A percentile compares a stretch with the other conserved stretches of the same genome.
Conservation (phyloP, 345 rosid species). For the Camelina neglecta region DNA sequence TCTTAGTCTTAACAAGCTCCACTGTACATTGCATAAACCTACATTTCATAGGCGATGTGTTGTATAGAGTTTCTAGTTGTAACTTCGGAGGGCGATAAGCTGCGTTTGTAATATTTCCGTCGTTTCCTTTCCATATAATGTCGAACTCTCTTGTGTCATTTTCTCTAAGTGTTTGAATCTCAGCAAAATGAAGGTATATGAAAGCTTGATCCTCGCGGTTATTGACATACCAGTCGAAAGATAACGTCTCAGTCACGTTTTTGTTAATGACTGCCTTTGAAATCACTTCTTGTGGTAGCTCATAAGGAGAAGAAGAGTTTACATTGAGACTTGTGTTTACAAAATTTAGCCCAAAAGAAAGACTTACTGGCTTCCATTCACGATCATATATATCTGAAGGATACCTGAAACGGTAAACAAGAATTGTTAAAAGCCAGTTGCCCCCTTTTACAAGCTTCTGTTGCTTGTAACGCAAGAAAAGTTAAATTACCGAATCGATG, state of each 20-base stretch:
- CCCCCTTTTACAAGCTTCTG: not conserved
- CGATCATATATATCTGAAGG: slow-evolving; percentile 49
- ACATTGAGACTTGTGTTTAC: slow-evolving; percentile 38
- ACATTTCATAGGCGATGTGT: slow-evolving; percentile 23
- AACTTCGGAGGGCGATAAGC: slow-evolving; percentile 30
- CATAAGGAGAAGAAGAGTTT: slow-evolving; percentile 29
- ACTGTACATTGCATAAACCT: slow-evolving; percentile 4
- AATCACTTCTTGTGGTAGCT: slow-evolving; percentile 29
- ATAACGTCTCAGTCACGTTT: slow-evolving; percentile 36
- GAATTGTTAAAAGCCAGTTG: not conserved
- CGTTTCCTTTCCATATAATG: slow-evolving; percentile 22
- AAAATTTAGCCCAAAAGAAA: slow-evolving; percentile 4
- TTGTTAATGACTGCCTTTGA: slow-evolving; percentile 22
- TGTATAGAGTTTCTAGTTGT: slow-evolving; percentile 28
- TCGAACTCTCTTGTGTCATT: slow-evolving; percentile 36
- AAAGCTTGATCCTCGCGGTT: not conserved
- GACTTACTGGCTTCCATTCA: slow-evolving; percentile 40
- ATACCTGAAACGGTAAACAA: slow-evolving; percentile 41
- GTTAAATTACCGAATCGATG: not conserved
- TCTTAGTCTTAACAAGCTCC: slow-evolving; percentile 20
- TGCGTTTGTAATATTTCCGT: not conserved
- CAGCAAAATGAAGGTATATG: slow-evolving; percentile 48
- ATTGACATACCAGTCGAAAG: slow-evolving; percentile 15
- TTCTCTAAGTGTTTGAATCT: slow-evolving; percentile 27
- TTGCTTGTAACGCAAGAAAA: not conserved